Percentiles rank a stretch among this genome's conserved stretches.
Conservation (phyloP, 495 filamentous ascomycete genomes). For the Tuber magnatum region DNA sequence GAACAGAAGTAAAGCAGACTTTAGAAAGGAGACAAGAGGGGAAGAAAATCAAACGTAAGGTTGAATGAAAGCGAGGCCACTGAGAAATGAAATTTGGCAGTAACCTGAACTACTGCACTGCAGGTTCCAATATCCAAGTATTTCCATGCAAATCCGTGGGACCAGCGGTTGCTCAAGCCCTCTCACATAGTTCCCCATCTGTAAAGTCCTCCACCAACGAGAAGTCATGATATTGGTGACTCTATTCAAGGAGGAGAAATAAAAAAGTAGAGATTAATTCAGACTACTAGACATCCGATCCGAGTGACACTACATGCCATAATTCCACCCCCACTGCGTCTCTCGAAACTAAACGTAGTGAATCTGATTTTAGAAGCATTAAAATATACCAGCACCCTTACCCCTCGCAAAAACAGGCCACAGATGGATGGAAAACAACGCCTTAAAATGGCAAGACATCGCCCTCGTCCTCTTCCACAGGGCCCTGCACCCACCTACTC, state of each 20-base stretch:
- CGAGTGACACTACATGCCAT: background rate
- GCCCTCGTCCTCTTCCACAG: background rate
- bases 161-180: background rate
- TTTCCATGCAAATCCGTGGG: background rate
- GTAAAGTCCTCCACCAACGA: background rate
- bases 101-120: background rate
- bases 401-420: background rate
- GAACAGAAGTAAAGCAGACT: background rate
- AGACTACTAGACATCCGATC: background rate
- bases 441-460: background rate
- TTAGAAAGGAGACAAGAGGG: background rate
- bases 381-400: background rate
- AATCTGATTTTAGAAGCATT: background rate
- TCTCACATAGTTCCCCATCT: background rate
- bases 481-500: background rate
- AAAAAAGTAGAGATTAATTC: slow-evolving; percentile 2
- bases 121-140: background rate
- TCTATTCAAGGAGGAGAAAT: background rate
- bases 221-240: background rate
- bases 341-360: slow-evolving; percentile 1
- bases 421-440: background rate
- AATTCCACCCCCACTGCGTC: background rate
- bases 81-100: background rate
- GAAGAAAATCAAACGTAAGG: background rate
- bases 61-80: background rate